Evolutionary conservation across 345 rosid species (phyloP), one percentile per base, ranked within the genome.

Genomic region (Tarenaya hassleriana): DNA sequence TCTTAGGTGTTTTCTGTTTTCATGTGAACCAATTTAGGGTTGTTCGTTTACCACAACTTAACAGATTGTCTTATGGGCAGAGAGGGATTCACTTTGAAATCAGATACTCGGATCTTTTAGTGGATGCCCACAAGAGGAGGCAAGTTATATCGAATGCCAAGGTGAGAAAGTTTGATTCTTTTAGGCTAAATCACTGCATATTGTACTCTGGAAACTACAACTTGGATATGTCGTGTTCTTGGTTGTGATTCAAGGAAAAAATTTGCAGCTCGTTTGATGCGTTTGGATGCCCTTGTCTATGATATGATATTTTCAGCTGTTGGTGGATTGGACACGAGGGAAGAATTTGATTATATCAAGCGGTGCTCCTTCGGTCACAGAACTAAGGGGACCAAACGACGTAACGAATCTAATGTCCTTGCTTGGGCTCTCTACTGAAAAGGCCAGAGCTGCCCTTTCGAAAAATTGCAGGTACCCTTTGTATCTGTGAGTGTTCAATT

Each of bases 281-380:
- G 38, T 31, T 47, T 55, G 41, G 10, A 6, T 5, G 7, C 49
- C 45, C n/a, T 32, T 56, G 39, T 24, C 5, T 24, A 24, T 52
- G 63, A 8, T 31, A 33, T 53, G 21, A 29, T 41, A 3, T 66
- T 41, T 69, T 9, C 69, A 88, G 98, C 66, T 83, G 63, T 52
- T 88, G 55, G 85, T 92, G 58, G 85, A 81, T 57, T 85, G 95
- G 94, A 80, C 97, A 9, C 68, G 78, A 27, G 98, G 97, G 53
- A 83, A 75, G 69, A 92, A 83, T 75, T 64, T 88, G 17, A 69
- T 94, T 68, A 52, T 83, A 41, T 74, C 95, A 8, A 85, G 99
- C 70, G 85, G 73, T 69, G 83, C 85, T 32, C 56, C 79, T 66
- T 81, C 84, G 18, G 84, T 82, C 10, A 69, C 69, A 52, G 90